A percentile compares a stretch with the other conserved stretches of the same genome.
phyloP scores from a whole-genome alignment of 202 grass and related monocot species.

The Dendrocalamus latiflorus region DNA sequence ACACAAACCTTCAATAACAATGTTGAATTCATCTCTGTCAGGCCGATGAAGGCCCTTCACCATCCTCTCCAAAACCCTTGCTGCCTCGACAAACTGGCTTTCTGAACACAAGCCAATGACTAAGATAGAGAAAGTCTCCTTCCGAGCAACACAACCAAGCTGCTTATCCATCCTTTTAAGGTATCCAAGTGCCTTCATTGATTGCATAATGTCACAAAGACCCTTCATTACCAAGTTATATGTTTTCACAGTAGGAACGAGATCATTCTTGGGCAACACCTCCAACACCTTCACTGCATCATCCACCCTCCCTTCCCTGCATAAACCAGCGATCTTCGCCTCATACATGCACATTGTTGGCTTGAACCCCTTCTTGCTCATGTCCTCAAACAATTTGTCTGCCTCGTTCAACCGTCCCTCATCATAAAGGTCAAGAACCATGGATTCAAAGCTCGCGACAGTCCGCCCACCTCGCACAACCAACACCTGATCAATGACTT shows the following conservation, averaged over 20 bases:
- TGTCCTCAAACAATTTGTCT: constrained; percentile 62
- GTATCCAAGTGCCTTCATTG: constrained; percentile 52
- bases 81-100: constrained; percentile 41
- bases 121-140: constrained; percentile 76
- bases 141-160: constrained; percentile 50
- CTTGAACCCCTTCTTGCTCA: constrained; percentile 61
- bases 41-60: constrained; percentile 54
- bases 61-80: constrained; percentile 65
- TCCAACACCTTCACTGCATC: constrained; percentile 56
- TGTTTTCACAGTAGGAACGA: constrained; percentile 44
- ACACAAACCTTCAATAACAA: constrained; percentile 66
- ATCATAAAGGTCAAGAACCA: constrained; percentile 43
- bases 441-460: constrained; percentile 49
- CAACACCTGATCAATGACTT: constrained; percentile 52
- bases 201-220: constrained; percentile 53
- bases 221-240: constrained; percentile 81
- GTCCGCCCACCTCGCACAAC: constrained; percentile 50
- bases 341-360: constrained; percentile 50
- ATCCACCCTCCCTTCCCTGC: constrained; percentile 44
- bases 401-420: constrained; percentile 51
- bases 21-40: constrained; percentile 34
- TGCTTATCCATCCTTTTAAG: constrained; percentile 63
- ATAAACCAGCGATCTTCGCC: constrained; percentile 54
- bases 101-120: constrained; percentile 54
- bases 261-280: constrained; percentile 55